Evolutionary conservation across 495 filamentous ascomycete species (phyloP).

Genomic region (Hypoxylon lienhwacheense): DNA sequence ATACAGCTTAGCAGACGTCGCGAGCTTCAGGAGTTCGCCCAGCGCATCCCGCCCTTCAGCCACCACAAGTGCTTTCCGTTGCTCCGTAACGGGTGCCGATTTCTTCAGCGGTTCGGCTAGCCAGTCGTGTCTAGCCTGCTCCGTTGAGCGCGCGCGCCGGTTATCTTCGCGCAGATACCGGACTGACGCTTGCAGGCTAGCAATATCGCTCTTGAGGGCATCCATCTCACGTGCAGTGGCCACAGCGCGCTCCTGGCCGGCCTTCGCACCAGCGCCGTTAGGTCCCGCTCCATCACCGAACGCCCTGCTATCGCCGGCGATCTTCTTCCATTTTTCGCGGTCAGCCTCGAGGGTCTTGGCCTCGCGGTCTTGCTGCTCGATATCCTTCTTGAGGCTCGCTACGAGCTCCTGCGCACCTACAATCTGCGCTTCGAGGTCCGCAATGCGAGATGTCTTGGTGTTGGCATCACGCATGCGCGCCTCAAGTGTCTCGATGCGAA

Average conservation of each 20-base stretch:
- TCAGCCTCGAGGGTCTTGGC: conserved; percentile 61
- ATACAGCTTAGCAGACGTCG: conserved; percentile 59
- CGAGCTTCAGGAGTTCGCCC: conserved; percentile 69
- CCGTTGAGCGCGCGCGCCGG: conserved; percentile 62
- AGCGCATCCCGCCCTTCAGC: conserved; percentile 72
- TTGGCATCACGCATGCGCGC: conserved; percentile 74
- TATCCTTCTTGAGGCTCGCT: conserved; percentile 63
- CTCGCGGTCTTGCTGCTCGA: conserved; percentile 62
- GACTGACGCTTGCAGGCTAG: conserved; percentile 71
- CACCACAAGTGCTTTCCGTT: conserved; percentile 60
- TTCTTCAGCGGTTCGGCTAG: conserved; percentile 66
- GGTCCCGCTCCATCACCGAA: conserved; percentile 51
- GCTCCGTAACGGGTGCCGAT: conserved; percentile 51
- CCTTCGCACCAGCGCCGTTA: conserved; percentile 49
- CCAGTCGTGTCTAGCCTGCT: conserved; percentile 63
- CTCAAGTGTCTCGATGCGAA: conserved; percentile 93
- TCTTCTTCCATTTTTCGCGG: conserved; percentile 74
- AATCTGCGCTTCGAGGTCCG: conserved; percentile 64
- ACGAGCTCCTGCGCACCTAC: conserved; percentile 56
- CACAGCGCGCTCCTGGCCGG: conserved; percentile 60
- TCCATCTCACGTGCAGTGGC: conserved; percentile 77
- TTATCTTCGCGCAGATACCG: conserved; percentile 79
- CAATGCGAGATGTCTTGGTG: conserved; percentile 65
- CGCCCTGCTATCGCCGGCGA: conserved; percentile 65
- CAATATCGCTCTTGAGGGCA: conserved; percentile 68